Percentiles rank a stretch among this genome's conserved stretches.
Conservation (phyloP, 1,284 basidiomycete genomes). For the Sanghuangporus weigelae region DNA sequence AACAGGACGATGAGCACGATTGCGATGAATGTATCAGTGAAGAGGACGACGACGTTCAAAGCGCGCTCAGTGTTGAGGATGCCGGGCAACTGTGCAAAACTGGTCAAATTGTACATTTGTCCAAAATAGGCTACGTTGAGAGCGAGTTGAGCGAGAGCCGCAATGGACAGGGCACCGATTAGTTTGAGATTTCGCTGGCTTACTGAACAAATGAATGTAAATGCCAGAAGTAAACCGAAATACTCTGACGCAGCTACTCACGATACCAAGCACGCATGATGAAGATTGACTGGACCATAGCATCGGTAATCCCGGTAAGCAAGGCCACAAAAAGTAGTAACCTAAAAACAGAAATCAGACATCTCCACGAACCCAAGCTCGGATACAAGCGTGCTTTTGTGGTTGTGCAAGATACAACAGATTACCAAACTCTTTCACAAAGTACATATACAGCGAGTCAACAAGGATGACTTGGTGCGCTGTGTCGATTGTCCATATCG, state of each 20-base stretch:
- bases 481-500: background rate
- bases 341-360: background rate
- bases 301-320: background rate
- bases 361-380: too few species aligned
- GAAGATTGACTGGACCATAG: background rate
- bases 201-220: background rate
- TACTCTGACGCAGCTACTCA: background rate
- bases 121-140: background rate
- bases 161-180: background rate
- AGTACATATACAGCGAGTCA: background rate
- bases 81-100: background rate
- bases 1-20: background rate
- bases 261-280: background rate
- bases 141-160: background rate
- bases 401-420: background rate
- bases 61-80: background rate
- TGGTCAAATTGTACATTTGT: background rate
- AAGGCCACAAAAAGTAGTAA: background rate
- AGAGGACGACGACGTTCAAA: background rate
- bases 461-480: constrained; percentile 6
- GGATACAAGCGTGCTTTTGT: background rate
- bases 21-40: background rate
- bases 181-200: background rate
- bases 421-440: constrained; percentile 12
- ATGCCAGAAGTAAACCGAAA: background rate